Conservation (phyloP, 139 green algal species). For the Ettlia oleoabundans region DNA sequence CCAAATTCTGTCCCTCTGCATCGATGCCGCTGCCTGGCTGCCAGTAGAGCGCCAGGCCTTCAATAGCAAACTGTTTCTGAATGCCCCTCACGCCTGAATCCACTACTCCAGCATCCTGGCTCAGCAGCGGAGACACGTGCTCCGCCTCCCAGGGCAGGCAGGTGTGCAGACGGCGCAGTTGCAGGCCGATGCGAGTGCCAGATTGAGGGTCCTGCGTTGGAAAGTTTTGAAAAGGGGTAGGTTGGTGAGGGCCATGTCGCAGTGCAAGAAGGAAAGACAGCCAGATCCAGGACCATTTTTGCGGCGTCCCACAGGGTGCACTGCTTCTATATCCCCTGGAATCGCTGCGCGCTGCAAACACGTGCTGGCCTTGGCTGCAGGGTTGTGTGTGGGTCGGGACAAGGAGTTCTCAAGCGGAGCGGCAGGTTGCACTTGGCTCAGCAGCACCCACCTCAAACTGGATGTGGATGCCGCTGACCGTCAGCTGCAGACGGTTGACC, state of each 20-base stretch:
- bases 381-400: no score
- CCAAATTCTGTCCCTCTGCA: background rate
- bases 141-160: background rate
- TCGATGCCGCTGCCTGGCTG: background rate
- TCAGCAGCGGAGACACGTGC: background rate
- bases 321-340: no score
- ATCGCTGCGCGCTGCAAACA: no score
- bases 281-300: no score
- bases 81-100: background rate
- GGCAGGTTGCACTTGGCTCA: no score
- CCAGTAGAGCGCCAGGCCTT: constrained; percentile 42
- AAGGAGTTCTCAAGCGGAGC: no score
- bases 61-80: constrained; percentile 36
- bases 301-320: no score
- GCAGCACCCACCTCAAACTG: constrained; percentile 70
- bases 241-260: background rate
- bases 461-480: constrained; percentile 72
- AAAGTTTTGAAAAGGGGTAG: background rate
- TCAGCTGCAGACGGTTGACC: constrained; percentile 77
- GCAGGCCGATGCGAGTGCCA: constrained; percentile 19
- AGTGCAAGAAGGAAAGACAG: background rate
- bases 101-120: background rate
- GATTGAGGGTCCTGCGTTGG: constrained; percentile 14
- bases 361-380: no score
- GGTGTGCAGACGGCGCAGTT: constrained; percentile 32